Evolutionary conservation across 768 basidiomycete species (phyloP), one percentile per base, ranked within the genome.

Genomic region (Leccinum boreale): DNA sequence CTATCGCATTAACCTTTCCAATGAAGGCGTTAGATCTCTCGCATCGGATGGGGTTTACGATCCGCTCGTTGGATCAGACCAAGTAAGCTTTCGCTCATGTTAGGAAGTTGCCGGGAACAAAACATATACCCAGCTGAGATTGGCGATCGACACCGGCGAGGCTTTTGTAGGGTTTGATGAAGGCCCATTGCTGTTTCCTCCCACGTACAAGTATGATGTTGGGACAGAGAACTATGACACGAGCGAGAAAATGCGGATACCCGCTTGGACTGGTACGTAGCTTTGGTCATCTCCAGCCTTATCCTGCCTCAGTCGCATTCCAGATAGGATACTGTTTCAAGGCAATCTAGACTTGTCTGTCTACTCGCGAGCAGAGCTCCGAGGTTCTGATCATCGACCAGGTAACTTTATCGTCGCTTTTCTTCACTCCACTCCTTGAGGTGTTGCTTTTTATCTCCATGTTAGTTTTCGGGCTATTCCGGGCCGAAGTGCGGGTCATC

Each of bases 321-420:
- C 66, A 94, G 97, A 99, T 77, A 91, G 97, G n/a, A 85, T 99
- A 8, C 70, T 99, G 57, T 95, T 88, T 75, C 84, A 83, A 59
- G 96, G 96, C 10, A 76, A 78, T 33, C 78, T 98, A 24, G 87
- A 93, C 60, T 78, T 94, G 48, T 77, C 82, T 0, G 81, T 85
- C 9, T 99, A 99, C 71, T 85, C 87, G 19, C 80, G 94, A 58
- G 89, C 92, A 7, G 92, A 96, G 63, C 74, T 99, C 56, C 80
- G 78, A 66, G 85, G 90, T n/a, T 99, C 97, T 6, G 97, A 99
- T 75, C 97, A 99, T 70, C 87, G 89, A 68, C 97, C 97, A 70
- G 92, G 93, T 87, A 60, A 53, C 75, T 61, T 24, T 46, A 19
- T 45, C 10, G 3, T 26, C 11, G 5, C 39, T 21, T 48, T 3